Evolutionary conservation across 164 flowering plant genomes (phyloP), one percentile per base, ranked within the genome.

Genomic region (Nymphaea colorata): DNA sequence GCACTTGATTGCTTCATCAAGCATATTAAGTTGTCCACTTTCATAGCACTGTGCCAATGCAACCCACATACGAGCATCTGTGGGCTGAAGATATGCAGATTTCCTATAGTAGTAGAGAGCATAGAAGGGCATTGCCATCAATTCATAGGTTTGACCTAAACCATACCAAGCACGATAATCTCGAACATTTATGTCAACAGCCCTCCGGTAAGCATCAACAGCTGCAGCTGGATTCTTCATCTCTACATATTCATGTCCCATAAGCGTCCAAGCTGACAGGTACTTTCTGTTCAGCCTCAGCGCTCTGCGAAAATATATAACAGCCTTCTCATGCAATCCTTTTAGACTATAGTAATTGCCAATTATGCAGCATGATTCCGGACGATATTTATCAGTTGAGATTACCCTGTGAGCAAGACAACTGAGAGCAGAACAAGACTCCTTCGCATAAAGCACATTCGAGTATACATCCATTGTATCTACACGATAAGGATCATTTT

Each of bases 131-230:
- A 95, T 95, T 16, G 82, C 80, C 97, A 90, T 86, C 91, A 92
- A 90, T 80, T 92, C 99, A 71, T 95, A 95, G 44, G 98, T 91
- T 78, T 95, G 98, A 41, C 99, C 99, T 70, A 95, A 75, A 5
- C 99, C 99, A 73, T 92, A 95, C 99, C 99, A 95, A n/a, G 97
- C 99, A 64, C 97, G 86, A 78, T 89, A 95, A 77, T 95, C 98
- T 73, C 94, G 84, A 8, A 94, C 83, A 76, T 84, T 89, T 68
- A 95, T 92, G 77, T 95, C 97, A 44, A 95, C 90, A 63, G 99
- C 99, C 61, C 96, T 75, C 47, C 98, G 80, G 76, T 95, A 95
- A 62, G 97, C 97, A 79, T 95, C 97, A 72, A 91, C 72, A 5
- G 98, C 98, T 43, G 99, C 96, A 14, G 98, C 86, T 5, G 85